phyloP scores from a whole-genome alignment of 176 grass and related monocot genomes.

The Elymus sibiricus region DNA sequence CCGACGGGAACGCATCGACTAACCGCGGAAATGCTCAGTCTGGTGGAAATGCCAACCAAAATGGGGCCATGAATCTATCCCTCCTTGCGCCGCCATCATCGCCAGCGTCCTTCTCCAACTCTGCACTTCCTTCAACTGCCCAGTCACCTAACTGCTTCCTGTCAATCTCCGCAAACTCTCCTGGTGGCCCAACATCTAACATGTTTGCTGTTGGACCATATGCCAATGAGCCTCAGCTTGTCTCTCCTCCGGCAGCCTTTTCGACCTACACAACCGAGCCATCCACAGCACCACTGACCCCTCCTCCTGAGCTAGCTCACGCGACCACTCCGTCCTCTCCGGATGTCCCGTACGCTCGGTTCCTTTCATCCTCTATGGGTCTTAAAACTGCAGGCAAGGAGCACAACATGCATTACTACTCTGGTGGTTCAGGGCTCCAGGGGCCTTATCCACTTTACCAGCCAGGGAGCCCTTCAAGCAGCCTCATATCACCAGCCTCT shows the following conservation, averaged over 20 bases:
- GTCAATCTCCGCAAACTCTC: constrained; percentile 65
- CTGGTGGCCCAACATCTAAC: constrained; percentile 52
- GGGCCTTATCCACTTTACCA: constrained; percentile 64
- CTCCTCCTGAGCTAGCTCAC: constrained; percentile 73
- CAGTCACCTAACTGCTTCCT: constrained; percentile 67
- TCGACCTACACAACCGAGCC: constrained; percentile 85
- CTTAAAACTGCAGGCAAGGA: constrained; percentile 59
- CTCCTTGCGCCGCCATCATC: constrained; percentile 80
- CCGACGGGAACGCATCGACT: constrained; percentile 52
- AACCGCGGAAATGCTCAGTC: constrained; percentile 46
- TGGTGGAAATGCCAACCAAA: constrained; percentile 55
- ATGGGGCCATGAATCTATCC: constrained; percentile 51
- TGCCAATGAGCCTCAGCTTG: constrained; percentile 74
- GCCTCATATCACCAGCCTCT: constrained; percentile 75
- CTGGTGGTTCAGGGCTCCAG: constrained; percentile 53
- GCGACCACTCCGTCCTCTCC: constrained; percentile 75
- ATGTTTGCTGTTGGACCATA: constrained; percentile 79
- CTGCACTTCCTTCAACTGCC: constrained; percentile 60
- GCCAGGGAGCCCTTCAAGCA: constrained; percentile 67
- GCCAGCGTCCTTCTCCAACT: constrained; percentile 77
- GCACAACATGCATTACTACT: constrained; percentile 48
- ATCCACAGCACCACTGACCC: constrained; percentile 74
- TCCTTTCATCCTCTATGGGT: constrained; percentile 63
- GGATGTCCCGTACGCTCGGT: constrained; percentile 70
- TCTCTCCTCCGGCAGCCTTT: constrained; percentile 59